Percentiles rank a stretch among this genome's conserved stretches.
phyloP scores from a whole-genome alignment of 2,329 filamentous ascomycete genomes.

The Neurospora sp. region DNA sequence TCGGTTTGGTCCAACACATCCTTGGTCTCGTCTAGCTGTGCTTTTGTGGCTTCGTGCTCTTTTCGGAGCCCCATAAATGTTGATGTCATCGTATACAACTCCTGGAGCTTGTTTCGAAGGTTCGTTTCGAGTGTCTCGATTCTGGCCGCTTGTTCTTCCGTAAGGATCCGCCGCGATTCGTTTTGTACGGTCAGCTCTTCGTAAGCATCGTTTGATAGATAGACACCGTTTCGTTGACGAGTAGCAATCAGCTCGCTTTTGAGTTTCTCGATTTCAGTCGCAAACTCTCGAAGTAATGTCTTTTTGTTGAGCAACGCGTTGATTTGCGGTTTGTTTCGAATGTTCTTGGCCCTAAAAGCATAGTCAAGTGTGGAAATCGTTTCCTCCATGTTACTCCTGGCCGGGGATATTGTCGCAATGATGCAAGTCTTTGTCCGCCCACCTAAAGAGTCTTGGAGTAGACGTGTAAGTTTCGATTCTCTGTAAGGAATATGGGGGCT shows the following conservation, averaged over 20 bases:
- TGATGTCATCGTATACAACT: slow-evolving; percentile 76
- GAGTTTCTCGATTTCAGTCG: slow-evolving; percentile 83
- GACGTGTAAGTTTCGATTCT: slow-evolving; percentile 89
- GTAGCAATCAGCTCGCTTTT: slow-evolving; percentile 92
- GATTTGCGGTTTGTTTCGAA: slow-evolving; percentile 92
- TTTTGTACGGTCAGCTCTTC: slow-evolving; percentile 88
- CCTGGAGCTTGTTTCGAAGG: slow-evolving; percentile 85
- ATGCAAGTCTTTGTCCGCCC: slow-evolving; percentile 97
- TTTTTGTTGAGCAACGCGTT: slow-evolving; percentile 91
- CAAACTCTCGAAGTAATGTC: slow-evolving; percentile 82
- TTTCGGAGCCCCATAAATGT: slow-evolving; percentile 84
- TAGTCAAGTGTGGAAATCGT: slow-evolving; percentile 98
- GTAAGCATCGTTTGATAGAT: slow-evolving; percentile 78
- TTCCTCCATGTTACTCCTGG: slow-evolving; percentile 91
- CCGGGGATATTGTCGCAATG: slow-evolving; percentile 90
- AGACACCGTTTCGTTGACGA: slow-evolving; percentile 88
- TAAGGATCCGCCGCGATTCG: slow-evolving; percentile 82
- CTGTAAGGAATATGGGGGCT: slow-evolving; percentile 81
- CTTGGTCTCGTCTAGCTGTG: slow-evolving; percentile 68
- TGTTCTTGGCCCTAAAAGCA: slow-evolving; percentile 96
- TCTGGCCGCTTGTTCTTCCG: slow-evolving; percentile 84
- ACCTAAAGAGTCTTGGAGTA: slow-evolving; percentile 93
- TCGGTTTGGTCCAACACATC: slow-evolving; percentile 81
- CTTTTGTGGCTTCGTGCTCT: slow-evolving; percentile 70
- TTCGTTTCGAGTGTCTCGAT: slow-evolving; percentile 89